Evolutionary conservation across 257 asterid genomes (phyloP).

Genomic region (Scutellaria barbata): DNA sequence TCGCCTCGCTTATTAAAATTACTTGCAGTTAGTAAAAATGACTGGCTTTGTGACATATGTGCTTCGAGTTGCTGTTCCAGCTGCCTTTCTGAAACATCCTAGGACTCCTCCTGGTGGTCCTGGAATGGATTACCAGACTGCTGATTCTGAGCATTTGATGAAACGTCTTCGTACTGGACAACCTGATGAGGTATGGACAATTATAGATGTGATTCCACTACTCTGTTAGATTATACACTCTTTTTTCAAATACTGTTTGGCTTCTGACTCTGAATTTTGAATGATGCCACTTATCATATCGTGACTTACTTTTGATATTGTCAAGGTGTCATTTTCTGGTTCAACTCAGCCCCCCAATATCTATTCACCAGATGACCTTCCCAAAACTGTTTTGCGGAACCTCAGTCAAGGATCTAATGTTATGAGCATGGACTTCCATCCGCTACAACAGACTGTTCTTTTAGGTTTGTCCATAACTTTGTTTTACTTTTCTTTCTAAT

Average conservation of each 20-base stretch:
- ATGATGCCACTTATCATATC: constrained; percentile 15
- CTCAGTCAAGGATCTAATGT: constrained; percentile 95
- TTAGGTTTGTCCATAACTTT: constrained; percentile 57
- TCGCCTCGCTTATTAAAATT: constrained; percentile 25
- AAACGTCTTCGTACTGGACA: constrained; percentile 93
- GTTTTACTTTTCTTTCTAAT: constrained; percentile 17
- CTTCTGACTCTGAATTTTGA: neutral
- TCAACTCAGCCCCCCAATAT: constrained; percentile 71
- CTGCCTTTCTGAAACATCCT: constrained; percentile 87
- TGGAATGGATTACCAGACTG: constrained; percentile 94
- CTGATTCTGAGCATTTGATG: constrained; percentile 94
- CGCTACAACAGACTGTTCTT: constrained; percentile 93
- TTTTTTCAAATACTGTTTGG: neutral
- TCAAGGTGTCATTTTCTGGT: constrained; percentile 88
- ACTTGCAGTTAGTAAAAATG: neutral
- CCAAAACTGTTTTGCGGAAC: constrained; percentile 79
- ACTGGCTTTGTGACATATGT: neutral
- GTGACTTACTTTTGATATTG: constrained; percentile 28
- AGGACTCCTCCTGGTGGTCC: constrained; percentile 87
- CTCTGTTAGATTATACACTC: constrained; percentile 6
- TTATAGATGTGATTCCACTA: constrained; percentile 19
- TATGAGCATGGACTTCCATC: constrained; percentile 99
- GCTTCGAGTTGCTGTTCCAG: constrained; percentile 44
- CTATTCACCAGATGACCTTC: constrained; percentile 93
- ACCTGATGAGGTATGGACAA: constrained; percentile 74